A percentile compares a stretch with the other conserved stretches of the same genome.
These are phyloP conservation scores for Yarrowia deformans DNA, from an alignment of 805 yeast genomes.

Conservation along the genomic window DNA sequence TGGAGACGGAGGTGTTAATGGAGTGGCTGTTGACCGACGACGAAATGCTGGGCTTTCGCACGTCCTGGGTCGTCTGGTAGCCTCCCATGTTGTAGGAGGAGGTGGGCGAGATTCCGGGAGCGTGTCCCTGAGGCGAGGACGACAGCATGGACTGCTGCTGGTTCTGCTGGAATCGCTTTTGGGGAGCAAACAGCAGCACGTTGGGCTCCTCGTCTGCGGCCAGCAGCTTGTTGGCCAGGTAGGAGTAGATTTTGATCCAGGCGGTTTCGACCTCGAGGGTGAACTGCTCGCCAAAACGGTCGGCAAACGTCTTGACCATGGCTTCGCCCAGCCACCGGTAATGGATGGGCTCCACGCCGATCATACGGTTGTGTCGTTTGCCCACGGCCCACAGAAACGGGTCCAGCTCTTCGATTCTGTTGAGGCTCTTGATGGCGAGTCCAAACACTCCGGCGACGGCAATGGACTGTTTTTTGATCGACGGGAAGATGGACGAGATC, in stretches of 20 bases:
- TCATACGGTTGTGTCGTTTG: constrained; percentile 74
- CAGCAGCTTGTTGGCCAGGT: constrained; percentile 47
- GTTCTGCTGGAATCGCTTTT: constrained; percentile 5
- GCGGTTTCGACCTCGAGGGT: constrained; percentile 47
- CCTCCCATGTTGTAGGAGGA: constrained; percentile 13
- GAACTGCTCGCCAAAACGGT: constrained; percentile 45
- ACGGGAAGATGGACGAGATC: constrained; percentile 72
- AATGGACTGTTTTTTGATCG: constrained; percentile 78
- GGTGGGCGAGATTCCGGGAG: constrained; percentile 15
- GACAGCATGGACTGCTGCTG: constrained; percentile 17
- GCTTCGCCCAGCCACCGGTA: constrained; percentile 48
- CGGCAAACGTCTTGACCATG: constrained; percentile 45
- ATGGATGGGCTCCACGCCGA: constrained; percentile 64
- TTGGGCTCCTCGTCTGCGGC: constrained; percentile 51
- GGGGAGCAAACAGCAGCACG: constrained; percentile 39
- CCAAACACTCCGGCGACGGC: constrained; percentile 81
- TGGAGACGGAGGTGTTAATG: neutral
- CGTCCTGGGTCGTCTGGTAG: constrained; percentile 37
- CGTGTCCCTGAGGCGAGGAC: neutral
- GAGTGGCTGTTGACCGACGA: constrained; percentile 15
- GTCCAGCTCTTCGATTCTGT: constrained; percentile 63
- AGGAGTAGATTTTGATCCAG: constrained; percentile 48
- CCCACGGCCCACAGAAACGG: constrained; percentile 69
- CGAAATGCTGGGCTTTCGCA: constrained; percentile 20
- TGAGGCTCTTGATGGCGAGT: constrained; percentile 69